phyloP scores from a whole-genome alignment of 2,329 filamentous ascomycete genomes.

The Sordariomycetes sp. region DNA sequence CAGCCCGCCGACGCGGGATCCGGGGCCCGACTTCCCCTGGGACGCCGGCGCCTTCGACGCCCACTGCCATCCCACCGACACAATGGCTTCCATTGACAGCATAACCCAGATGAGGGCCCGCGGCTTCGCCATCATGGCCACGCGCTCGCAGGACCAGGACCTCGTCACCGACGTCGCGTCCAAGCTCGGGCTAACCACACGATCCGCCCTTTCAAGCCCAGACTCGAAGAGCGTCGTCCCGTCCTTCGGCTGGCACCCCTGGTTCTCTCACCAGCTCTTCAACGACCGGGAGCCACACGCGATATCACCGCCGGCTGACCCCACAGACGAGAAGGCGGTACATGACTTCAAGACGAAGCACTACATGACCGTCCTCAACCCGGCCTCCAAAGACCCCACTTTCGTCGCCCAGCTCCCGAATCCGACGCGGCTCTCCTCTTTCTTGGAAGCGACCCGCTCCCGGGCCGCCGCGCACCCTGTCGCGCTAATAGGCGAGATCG shows the following conservation, averaged over 20 bases:
- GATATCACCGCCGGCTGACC: slow-evolving; percentile 2
- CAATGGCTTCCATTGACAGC: slow-evolving; percentile 46
- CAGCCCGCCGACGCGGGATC: background rate
- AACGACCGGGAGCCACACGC: slow-evolving; percentile 32
- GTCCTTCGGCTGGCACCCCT: slow-evolving; percentile 81
- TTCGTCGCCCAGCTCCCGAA: slow-evolving; percentile 43
- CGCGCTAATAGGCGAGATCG: slow-evolving; percentile 64
- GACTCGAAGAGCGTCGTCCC: slow-evolving; percentile 35
- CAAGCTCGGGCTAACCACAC: slow-evolving; percentile 34
- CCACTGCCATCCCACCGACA: slow-evolving; percentile 79
- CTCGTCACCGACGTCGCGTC: slow-evolving; percentile 54
- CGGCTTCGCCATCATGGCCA: slow-evolving; percentile 66
- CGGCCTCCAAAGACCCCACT: slow-evolving; percentile 32
- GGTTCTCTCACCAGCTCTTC: slow-evolving; percentile 73
- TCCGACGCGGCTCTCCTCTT: slow-evolving; percentile 47
- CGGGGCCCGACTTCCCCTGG: slow-evolving; percentile 48
- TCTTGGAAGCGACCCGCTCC: slow-evolving; percentile 42
- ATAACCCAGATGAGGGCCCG: slow-evolving; percentile 57
- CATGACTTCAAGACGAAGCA: slow-evolving; percentile 42
- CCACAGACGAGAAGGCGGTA: slow-evolving; percentile 15
- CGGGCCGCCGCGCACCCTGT: slow-evolving; percentile 46
- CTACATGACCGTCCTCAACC: slow-evolving; percentile 55
- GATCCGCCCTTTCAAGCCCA: background rate
- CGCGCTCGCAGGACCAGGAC: slow-evolving; percentile 62
- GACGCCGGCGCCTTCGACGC: slow-evolving; percentile 63